Evolutionary conservation across 1,284 basidiomycete species (phyloP).

Genomic region (Naganishia sp.): DNA sequence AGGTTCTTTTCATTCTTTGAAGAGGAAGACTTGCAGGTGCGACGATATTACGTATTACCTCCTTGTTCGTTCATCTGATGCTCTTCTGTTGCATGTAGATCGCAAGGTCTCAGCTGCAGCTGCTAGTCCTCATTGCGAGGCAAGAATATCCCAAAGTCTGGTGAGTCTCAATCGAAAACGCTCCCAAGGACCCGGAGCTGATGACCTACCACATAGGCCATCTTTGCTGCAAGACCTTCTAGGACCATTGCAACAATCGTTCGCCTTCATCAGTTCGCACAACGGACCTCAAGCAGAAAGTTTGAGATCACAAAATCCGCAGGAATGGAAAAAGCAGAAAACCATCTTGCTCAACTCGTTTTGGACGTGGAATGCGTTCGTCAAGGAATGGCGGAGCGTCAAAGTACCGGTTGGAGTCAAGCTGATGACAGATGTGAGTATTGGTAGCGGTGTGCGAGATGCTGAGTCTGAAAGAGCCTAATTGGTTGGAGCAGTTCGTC

Average conservation of each 20-base stretch:
- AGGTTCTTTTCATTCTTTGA: slow-evolving; percentile 51
- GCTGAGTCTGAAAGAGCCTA: slow-evolving; percentile 1
- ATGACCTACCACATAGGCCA: slow-evolving; percentile 34
- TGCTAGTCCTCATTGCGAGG: slow-evolving; percentile 50
- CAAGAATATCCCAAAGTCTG: slow-evolving; percentile 47
- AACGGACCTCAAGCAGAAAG: slow-evolving; percentile 16
- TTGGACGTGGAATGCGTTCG: slow-evolving; percentile 54
- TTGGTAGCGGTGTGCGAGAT: background rate
- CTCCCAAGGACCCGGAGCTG: no score
- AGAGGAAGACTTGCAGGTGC: slow-evolving; percentile 47
- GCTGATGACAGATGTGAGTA: slow-evolving; percentile 43
- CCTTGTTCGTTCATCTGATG: background rate
- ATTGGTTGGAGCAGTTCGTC: slow-evolving; percentile 25
- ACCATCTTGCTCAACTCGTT: slow-evolving; percentile 51
- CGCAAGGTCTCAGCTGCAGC: slow-evolving; percentile 49
- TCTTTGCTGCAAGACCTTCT: slow-evolving; percentile 27
- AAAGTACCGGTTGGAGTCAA: slow-evolving; percentile 48
- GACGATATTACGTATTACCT: no score
- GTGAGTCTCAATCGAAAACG: background rate
- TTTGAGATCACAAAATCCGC: background rate
- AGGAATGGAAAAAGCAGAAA: slow-evolving; percentile 31
- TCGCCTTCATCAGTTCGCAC: slow-evolving; percentile 36
- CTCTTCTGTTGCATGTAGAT: slow-evolving; percentile 40
- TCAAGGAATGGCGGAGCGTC: slow-evolving; percentile 54
- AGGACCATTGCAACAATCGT: slow-evolving; percentile 36